A percentile compares a stretch with the other conserved stretches of the same genome.
These are phyloP conservation scores for Trichoderma gracile DNA, from an alignment of 2,329 filamentous ascomycete species.

Conservation along the genomic window DNA sequence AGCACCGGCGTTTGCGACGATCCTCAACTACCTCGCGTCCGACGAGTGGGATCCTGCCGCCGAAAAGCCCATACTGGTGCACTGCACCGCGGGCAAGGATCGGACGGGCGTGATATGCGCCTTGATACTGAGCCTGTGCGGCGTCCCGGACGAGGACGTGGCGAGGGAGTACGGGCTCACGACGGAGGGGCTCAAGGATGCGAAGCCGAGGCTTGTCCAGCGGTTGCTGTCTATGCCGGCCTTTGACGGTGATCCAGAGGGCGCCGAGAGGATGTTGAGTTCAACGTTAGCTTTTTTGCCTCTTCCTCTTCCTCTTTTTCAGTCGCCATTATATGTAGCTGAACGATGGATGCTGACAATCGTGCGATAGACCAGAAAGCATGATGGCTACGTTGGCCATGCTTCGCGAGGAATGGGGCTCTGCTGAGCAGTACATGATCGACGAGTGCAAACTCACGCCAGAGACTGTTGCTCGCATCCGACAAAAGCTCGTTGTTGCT, in stretches of 20 bases:
- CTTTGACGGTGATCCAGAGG: constrained; percentile 48
- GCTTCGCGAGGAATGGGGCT: constrained; percentile 61
- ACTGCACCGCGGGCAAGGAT: constrained; percentile 79
- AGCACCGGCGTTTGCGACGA: constrained; percentile 51
- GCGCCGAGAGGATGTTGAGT: constrained; percentile 49
- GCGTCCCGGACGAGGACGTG: constrained; percentile 59
- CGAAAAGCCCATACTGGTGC: constrained; percentile 58
- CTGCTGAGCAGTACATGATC: constrained; percentile 63
- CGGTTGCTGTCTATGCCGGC: constrained; percentile 53
- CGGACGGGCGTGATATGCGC: constrained; percentile 71
- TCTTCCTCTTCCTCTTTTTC: neutral
- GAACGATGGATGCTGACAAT: neutral
- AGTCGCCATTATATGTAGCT: neutral
- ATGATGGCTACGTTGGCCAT: constrained; percentile 54
- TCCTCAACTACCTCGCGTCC: constrained; percentile 57
- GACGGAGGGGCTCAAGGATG: constrained; percentile 58
- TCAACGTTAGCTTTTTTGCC: constrained; percentile 40
- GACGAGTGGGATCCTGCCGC: neutral
- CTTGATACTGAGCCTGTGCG: constrained; percentile 63
- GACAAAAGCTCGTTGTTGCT: constrained; percentile 48
- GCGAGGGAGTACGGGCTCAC: constrained; percentile 70
- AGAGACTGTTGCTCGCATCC: constrained; percentile 55
- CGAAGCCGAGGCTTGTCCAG: constrained; percentile 53
- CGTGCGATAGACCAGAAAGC: constrained; percentile 43
- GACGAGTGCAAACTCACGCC: constrained; percentile 58